phyloP scores from a whole-genome alignment of 108 stramenopile genomes.

The Fragilaria radians region DNA sequence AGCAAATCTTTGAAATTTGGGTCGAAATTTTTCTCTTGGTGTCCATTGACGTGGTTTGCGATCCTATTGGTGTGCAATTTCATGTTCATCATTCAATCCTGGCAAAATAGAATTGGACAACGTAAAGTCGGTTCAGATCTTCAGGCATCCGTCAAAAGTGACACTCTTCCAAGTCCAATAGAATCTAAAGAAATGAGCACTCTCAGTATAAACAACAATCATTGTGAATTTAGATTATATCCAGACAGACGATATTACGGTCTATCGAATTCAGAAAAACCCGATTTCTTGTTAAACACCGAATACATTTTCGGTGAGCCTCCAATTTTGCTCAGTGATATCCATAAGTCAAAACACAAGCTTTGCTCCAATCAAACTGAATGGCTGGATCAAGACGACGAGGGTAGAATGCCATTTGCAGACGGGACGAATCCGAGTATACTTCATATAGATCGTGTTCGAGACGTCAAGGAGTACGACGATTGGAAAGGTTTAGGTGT shows the following conservation, averaged over 20 bases:
- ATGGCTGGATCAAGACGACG: slow-evolving; percentile 39
- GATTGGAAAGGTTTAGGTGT: slow-evolving; percentile 7
- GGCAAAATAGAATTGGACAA: no score
- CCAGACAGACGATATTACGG: slow-evolving; percentile 62
- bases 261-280: slow-evolving; percentile 13
- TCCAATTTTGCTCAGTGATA: slow-evolving; percentile 32
- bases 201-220: no score
- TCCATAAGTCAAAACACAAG: slow-evolving; percentile 11
- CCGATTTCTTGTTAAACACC: slow-evolving; percentile 41
- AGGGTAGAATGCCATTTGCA: slow-evolving; percentile 49
- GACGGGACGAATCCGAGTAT: slow-evolving; percentile 84
- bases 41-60: no score
- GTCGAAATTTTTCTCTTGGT: no score
- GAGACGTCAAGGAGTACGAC: background rate
- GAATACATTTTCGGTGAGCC: slow-evolving; percentile 72
- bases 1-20: no score
- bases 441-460: slow-evolving; percentile 34
- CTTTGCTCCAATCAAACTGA: slow-evolving; percentile 67
- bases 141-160: no score
- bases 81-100: no score
- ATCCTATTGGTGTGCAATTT: no score
- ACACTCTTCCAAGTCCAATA: no score
- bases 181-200: no score
- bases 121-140: no score
- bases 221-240: slow-evolving; percentile 62